phyloP scores from a whole-genome alignment of 768 basidiomycete genomes.

The Termitomyces sp. region DNA sequence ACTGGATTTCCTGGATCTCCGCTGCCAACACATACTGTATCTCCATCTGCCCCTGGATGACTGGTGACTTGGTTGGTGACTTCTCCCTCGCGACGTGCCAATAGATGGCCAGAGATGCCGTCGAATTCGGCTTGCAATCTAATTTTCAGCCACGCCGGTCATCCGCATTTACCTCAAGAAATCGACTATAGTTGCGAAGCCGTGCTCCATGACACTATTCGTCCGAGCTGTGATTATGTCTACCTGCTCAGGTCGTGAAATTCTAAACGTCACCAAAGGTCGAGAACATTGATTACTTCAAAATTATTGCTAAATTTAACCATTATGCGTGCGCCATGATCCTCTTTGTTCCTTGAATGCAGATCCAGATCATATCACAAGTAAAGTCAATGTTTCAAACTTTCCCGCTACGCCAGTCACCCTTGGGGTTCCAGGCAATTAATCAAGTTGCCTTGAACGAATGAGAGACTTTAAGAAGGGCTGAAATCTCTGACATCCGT shows the following conservation, averaged over 20 bases:
- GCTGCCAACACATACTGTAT: no score
- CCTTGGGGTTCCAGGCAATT: slow-evolving; percentile 13
- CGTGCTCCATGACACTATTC: background rate
- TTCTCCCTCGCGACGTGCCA: slow-evolving; percentile 13
- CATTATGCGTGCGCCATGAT: background rate
- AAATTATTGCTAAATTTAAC: background rate
- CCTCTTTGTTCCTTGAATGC: slow-evolving; percentile 2
- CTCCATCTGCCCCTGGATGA: slow-evolving; percentile 1
- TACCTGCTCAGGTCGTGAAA: background rate
- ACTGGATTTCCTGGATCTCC: slow-evolving; percentile 3
- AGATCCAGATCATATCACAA: slow-evolving; percentile 13
- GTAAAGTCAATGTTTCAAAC: slow-evolving; percentile 9
- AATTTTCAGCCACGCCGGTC: background rate
- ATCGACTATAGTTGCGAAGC: background rate
- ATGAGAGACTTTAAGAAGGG: slow-evolving; percentile 11
- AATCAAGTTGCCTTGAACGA: slow-evolving; percentile 15
- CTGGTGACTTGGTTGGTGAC: slow-evolving; percentile 3
- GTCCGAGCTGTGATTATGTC: background rate
- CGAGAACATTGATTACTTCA: background rate
- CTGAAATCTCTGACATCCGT: background rate
- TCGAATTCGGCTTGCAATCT: background rate
- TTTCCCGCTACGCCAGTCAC: slow-evolving; percentile 6
- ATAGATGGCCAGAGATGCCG: background rate
- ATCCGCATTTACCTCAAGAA: background rate
- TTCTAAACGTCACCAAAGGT: background rate